Percentiles rank a stretch among this genome's conserved stretches.
phyloP scores from a whole-genome alignment of 768 basidiomycete species.

The Piloderma croceum region DNA sequence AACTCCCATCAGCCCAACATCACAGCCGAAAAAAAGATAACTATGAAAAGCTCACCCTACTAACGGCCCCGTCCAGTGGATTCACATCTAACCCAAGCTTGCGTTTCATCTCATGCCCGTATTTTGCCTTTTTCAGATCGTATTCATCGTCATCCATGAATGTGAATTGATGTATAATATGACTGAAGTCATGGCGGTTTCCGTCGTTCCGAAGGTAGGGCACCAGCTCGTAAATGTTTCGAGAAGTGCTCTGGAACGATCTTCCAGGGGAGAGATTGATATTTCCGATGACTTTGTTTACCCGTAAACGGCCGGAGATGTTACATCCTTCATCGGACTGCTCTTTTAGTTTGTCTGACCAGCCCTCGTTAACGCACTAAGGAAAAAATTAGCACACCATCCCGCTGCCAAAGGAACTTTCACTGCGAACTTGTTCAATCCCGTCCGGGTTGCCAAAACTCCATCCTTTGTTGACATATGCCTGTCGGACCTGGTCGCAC shows the following conservation, averaged over 20 bases:
- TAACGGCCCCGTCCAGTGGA: constrained; percentile 68
- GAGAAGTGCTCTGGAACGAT: constrained; percentile 84
- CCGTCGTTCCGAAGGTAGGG: constrained; percentile 89
- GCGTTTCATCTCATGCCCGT: constrained; percentile 58
- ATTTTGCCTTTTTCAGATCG: constrained; percentile 56
- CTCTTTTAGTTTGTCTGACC: constrained; percentile 89
- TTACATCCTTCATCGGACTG: constrained; percentile 95
- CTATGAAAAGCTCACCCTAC: constrained; percentile 37
- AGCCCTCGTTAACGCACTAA: constrained; percentile 89
- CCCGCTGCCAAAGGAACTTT: neutral
- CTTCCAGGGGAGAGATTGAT: constrained; percentile 92
- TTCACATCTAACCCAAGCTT: constrained; percentile 68
- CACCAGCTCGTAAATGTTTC: constrained; percentile 82
- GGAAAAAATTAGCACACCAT: neutral
- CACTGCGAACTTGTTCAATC: constrained; percentile 76
- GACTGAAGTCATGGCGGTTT: constrained; percentile 91
- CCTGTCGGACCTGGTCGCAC: constrained; percentile 89
- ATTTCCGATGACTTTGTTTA: constrained; percentile 96
- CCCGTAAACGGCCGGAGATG: constrained; percentile 81
- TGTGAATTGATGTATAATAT: constrained; percentile 72
- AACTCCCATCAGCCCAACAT: constrained; percentile 3
- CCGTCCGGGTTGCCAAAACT: constrained; percentile 86
- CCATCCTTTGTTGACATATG: constrained; percentile 92
- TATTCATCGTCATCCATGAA: constrained; percentile 86
- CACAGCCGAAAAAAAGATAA: neutral